A percentile compares a stretch with the other conserved stretches of the same genome.
These are phyloP conservation scores for Schizonepeta tenuifolia DNA, from an alignment of 257 asterid species.

Conservation along the genomic window DNA sequence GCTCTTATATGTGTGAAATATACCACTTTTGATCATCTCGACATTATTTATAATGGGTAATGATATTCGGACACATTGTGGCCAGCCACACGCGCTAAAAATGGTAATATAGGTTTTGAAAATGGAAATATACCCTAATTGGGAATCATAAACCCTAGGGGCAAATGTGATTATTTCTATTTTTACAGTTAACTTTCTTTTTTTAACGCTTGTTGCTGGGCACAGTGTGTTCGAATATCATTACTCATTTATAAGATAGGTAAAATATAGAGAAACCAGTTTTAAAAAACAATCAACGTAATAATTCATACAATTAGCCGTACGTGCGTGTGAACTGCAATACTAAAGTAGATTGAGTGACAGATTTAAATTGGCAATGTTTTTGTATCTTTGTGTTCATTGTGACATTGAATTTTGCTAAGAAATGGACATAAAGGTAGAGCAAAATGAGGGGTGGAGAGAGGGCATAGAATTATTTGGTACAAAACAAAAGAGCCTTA, in stretches of 20 bases:
- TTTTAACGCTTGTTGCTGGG: too few species aligned
- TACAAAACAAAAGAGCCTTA: slow-evolving; percentile 18
- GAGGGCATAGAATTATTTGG: slow-evolving; percentile 3
- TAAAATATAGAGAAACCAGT: neutral
- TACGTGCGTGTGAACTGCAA: neutral
- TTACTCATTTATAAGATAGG: too few species aligned
- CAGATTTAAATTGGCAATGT: neutral
- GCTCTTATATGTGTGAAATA: too few species aligned
- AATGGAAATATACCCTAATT: too few species aligned
- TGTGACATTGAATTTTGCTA: slow-evolving; percentile 14
- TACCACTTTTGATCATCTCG: neutral
- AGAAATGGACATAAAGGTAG: slow-evolving; percentile 26
- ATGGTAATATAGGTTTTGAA: too few species aligned
- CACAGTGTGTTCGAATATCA: too few species aligned
- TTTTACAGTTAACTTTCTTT: too few species aligned
- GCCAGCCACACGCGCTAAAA: too few species aligned
- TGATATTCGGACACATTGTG: too few species aligned
- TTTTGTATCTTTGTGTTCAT: slow-evolving; percentile 25
- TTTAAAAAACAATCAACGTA: neutral
- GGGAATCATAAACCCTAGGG: too few species aligned
- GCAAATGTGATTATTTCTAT: too few species aligned
- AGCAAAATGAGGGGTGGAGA: slow-evolving; percentile 18
- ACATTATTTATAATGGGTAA: neutral
- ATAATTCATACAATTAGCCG: neutral
- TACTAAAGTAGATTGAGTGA: slow-evolving; percentile 6